Evolutionary conservation across 345 rosid species (phyloP), one percentile per base, ranked within the genome.

Genomic region (Arabidopsis arenosa): DNA sequence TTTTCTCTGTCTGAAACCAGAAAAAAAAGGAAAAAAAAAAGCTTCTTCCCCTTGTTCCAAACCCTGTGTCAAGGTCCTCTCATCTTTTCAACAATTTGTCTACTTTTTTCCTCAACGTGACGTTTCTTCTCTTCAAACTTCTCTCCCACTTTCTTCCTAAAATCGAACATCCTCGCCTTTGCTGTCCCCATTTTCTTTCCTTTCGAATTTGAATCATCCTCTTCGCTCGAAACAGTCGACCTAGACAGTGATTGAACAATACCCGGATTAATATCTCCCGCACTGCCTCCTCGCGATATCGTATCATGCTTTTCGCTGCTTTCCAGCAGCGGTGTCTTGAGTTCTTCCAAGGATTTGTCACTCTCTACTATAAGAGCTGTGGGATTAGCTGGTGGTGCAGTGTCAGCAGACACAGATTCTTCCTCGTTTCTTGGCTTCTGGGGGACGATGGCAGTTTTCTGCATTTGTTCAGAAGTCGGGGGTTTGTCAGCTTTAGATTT

Each of bases 81-180:
- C 97, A 94, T 90, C 83, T 88, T 94, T 77, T 92, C 97, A 63
- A 89, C 97, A 43, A 94, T 80, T 75, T 80, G 81, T 82, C 92
- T 85, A 56, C 92, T 67, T 79, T 78, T 92, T 62, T 90, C 96
- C 83, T 94, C 98, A 7, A 94, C 79, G 45, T 86, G 87, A 57
- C 97, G 93, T 80, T 90, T 86, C 83, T 86, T 86, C 84, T 93
- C 97, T 75, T 92, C 99, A 0, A 94, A 60, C 84, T 89, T 94
- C 79, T 92, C 99, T 15, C 96, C 92, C 89, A 94, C 82, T 82
- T 89, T 94, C 89, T 90, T 90, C 75, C 90, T 86, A 47, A 94
- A 70, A 75, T 89, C 96, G 15, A 90, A 72, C 92, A 94, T 89
- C 77, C 88, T 87, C 14, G 88, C 96, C 71, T 68, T 86, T 76